Conservation (phyloP, 306 rosid genomes). For the Ormosia emarginata region DNA sequence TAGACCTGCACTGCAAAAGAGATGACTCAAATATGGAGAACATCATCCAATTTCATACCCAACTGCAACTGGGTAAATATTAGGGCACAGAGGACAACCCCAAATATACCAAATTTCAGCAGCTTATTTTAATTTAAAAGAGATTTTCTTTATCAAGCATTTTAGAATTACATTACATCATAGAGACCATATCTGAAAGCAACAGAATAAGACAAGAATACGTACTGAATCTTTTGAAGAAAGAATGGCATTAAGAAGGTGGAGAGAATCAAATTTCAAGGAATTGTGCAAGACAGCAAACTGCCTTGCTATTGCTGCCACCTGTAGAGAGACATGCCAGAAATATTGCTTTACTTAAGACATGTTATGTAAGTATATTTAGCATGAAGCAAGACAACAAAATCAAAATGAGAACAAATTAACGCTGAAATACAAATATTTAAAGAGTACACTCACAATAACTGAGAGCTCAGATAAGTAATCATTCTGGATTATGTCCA, state of each 20-base stretch:
- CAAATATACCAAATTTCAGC: slow-evolving; percentile 5
- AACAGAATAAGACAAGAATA: slow-evolving; percentile 12
- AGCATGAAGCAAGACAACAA: slow-evolving; percentile 15
- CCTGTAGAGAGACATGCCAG: slow-evolving; percentile 39
- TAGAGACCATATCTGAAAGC: slow-evolving; percentile 2
- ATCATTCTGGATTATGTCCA: slow-evolving; percentile 42
- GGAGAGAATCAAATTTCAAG: slow-evolving; percentile 79
- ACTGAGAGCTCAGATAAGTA: slow-evolving; percentile 55
- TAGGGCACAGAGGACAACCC: background rate
- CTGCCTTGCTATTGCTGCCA: slow-evolving; percentile 59
- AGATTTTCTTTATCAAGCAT: slow-evolving; percentile 10
- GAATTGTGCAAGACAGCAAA: slow-evolving; percentile 75
- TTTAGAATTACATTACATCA: background rate
- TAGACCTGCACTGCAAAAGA: background rate
- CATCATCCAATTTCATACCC: background rate
- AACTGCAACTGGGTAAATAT: background rate
- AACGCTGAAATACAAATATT: background rate
- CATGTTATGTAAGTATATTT: background rate
- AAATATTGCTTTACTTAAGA: background rate
- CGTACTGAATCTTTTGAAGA: slow-evolving; percentile 63
- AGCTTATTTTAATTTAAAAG: background rate
- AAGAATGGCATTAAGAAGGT: slow-evolving; percentile 59
- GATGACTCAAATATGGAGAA: background rate
- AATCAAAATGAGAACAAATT: slow-evolving; percentile 10
- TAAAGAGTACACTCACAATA: slow-evolving; percentile 56